Evolutionary conservation across 305 asterid species (phyloP).

Genomic region (Fraxinus floribunda): DNA sequence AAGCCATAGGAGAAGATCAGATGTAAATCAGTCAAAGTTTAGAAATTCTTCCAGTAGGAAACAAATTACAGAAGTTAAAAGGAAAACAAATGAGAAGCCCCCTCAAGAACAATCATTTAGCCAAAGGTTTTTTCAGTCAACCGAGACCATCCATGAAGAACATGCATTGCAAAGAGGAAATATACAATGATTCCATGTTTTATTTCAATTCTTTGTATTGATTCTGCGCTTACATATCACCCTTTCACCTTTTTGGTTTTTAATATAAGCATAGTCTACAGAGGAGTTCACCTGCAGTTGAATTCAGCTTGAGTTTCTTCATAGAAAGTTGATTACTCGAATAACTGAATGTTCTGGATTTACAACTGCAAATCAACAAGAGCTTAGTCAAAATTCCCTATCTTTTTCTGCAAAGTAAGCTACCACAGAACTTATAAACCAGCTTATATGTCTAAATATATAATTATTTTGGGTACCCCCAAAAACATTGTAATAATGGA

Average conservation of each 20-base stretch:
- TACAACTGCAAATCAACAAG: background rate
- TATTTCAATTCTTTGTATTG: background rate
- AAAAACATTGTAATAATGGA: background rate
- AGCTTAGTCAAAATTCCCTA: background rate
- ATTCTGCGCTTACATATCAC: background rate
- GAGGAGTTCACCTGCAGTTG: background rate
- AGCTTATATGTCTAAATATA: background rate
- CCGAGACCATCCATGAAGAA: slow-evolving; percentile 26
- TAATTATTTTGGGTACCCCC: background rate
- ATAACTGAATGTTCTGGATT: background rate
- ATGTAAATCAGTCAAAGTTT: slow-evolving; percentile 16
- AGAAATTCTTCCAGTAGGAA: slow-evolving; percentile 13
- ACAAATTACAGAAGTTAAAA: slow-evolving; percentile 23
- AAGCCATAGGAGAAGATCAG: slow-evolving; percentile 27
- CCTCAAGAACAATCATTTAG: slow-evolving; percentile 33
- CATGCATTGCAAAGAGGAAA: slow-evolving; percentile 28
- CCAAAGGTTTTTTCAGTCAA: slow-evolving; percentile 41
- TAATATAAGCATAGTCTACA: background rate
- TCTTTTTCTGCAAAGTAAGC: background rate
- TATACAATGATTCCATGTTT: slow-evolving; percentile 7
- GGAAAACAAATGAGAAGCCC: slow-evolving; percentile 30
- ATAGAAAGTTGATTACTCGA: slow-evolving; percentile 7
- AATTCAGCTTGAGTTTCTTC: slow-evolving; percentile 10
- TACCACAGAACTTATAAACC: background rate
- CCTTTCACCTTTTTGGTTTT: slow-evolving; percentile 1